A percentile compares a stretch with the other conserved stretches of the same genome.
Evolutionary conservation across 1,284 basidiomycete species (phyloP).

Genomic region (Rhodotorula sp.): DNA sequence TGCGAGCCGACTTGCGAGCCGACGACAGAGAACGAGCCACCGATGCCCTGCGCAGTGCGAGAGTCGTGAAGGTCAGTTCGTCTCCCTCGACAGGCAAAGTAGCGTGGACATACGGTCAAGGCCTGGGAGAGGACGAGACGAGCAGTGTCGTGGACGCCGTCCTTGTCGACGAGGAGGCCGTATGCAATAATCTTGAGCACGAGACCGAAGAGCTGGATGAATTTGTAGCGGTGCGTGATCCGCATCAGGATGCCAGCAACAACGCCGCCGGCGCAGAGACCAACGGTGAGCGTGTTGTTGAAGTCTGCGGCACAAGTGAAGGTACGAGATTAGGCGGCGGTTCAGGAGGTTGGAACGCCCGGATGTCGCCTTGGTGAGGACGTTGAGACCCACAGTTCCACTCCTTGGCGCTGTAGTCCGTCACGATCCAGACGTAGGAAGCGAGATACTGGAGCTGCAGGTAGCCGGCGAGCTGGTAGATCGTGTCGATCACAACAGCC

Average conservation of each 20-base stretch:
- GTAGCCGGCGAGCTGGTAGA: conserved; percentile 32
- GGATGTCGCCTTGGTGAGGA: background rate
- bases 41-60: conserved; percentile 12
- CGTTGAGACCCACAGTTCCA: background rate
- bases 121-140: conserved; percentile 40
- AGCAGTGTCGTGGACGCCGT: conserved; percentile 30
- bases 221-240: conserved; percentile 55
- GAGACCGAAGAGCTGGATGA: conserved; percentile 40
- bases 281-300: conserved; percentile 44
- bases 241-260: conserved; percentile 53
- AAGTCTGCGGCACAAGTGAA: conserved; percentile 30
- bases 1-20: conserved; percentile 46
- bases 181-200: conserved; percentile 35
- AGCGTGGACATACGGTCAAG: background rate
- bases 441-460: conserved; percentile 30
- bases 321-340: background rate
- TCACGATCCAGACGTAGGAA: conserved; percentile 51
- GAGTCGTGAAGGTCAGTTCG: too few species aligned
- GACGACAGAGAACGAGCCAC: conserved; percentile 40
- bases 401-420: conserved; percentile 13
- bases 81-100: too few species aligned
- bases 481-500: conserved; percentile 27
- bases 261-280: conserved; percentile 52
- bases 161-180: conserved; percentile 31
- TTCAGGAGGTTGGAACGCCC: conserved; percentile 4